Evolutionary conservation across 2,329 filamentous ascomycete genomes (phyloP).

Genomic region (Pseudogymnoascus sp.): DNA sequence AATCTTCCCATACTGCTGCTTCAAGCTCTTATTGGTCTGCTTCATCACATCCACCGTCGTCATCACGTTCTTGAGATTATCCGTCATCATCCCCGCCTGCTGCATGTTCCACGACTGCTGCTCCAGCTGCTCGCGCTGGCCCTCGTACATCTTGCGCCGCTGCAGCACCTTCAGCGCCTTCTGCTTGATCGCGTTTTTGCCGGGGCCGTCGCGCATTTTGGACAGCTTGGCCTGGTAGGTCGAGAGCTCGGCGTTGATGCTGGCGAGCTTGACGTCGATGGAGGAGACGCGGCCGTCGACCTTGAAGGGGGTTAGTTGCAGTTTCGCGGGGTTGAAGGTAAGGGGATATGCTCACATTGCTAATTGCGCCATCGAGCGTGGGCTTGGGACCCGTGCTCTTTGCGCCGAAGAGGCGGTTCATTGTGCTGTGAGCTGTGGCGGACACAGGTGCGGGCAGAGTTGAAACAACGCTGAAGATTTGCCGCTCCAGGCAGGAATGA

Average conservation of each 20-base stretch:
- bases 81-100: conserved; percentile 95
- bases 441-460: background rate
- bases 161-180: conserved; percentile 92
- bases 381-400: conserved; percentile 84
- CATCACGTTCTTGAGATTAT: conserved; percentile 98
- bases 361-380: conserved; percentile 72
- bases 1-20: conserved; percentile 92
- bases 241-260: conserved; percentile 80
- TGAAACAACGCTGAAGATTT: background rate
- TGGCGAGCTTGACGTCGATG: conserved; percentile 90
- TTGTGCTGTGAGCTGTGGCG: conserved; percentile 33
- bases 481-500: background rate
- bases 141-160: conserved; percentile 88
- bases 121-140: conserved; percentile 86
- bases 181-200: conserved; percentile 84
- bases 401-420: conserved; percentile 94
- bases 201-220: conserved; percentile 92
- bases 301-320: conserved; percentile 32
- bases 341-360: conserved; percentile 49
- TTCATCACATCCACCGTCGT: conserved; percentile 97
- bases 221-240: conserved; percentile 79
- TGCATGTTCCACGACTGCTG: conserved; percentile 99
- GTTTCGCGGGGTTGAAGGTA: background rate
- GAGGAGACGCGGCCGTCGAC: conserved; percentile 73
- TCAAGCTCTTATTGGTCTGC: conserved; percentile 86